Evolutionary conservation across 2,329 filamentous ascomycete species (phyloP), one percentile per base, ranked within the genome.

Genomic region (Beauveria brongniartii): DNA sequence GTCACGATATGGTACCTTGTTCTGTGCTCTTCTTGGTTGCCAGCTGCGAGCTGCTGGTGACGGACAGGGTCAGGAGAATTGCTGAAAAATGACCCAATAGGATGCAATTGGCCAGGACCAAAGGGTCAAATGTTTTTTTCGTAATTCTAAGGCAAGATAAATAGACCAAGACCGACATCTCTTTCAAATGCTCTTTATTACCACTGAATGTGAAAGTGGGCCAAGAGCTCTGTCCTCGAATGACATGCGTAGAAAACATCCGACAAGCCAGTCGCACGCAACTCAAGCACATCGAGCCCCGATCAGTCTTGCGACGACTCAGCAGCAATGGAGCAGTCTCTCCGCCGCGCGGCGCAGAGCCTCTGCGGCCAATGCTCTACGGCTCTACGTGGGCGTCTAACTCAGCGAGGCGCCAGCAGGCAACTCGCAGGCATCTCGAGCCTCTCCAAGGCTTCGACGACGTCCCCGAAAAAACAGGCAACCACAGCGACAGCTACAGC

Each of bases 301-400:
- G 16, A 14, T 6, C 41, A 40, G 55, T 47, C 40, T 34, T 60
- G 34, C 50, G 40, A 40, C 26, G 46, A 37, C 46, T 20, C 24
- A 26, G 40, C 44, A 54, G 43, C 50, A 41, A 76, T 76, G 74
- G 76, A 79, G 68, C 71, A 75, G 50, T 70, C 72, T 63, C 64
- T 77, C 63, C 76, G 74, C 62, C 71, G 72, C 63, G 73, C 72
- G 64, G 72, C 75, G 63, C 72, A 70, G 18, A 73, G 67, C 61
- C 63, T 78, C 7, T 79, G 77, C 59, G 71, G 73, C 34, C 73
- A 72, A 62, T 78, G 76, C 65, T 75, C 74, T 43, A 65, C 70
- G 30, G 71, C 72, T 28, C 55, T 73, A 55, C 67, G 69, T 53
- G 67, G 67, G 63, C 72, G 74, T 20, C 30, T 61, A 18, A 44